Percentiles rank a stretch among this genome's conserved stretches.
These are phyloP conservation scores for Biscogniauxia marginata DNA, from an alignment of 2,329 filamentous ascomycete species.

Conservation along the genomic window DNA sequence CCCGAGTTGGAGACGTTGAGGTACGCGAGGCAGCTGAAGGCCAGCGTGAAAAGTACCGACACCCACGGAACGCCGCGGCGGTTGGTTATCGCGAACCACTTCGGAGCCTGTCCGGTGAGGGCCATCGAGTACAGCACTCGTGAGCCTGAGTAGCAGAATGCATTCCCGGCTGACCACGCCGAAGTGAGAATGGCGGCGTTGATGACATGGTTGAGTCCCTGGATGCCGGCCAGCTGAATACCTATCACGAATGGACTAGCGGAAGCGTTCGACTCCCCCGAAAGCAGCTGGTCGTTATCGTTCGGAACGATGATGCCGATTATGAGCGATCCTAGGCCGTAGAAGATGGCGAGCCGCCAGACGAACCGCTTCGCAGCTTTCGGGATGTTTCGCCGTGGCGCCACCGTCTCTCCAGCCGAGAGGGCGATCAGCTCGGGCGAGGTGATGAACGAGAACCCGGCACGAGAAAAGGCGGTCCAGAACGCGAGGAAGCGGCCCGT, in stretches of 20 bases:
- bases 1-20: conserved; percentile 65
- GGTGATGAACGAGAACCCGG: conserved; percentile 61
- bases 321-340: conserved; percentile 60
- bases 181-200: conserved; percentile 68
- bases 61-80: conserved; percentile 60
- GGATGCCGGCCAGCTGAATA: conserved; percentile 65
- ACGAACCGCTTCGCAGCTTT: conserved; percentile 62
- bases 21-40: conserved; percentile 66
- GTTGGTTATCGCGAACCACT: conserved; percentile 58
- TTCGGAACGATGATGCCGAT: conserved; percentile 64
- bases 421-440: conserved; percentile 63
- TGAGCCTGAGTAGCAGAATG: conserved; percentile 64
- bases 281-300: conserved; percentile 60
- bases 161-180: conserved; percentile 61
- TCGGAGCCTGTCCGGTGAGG: conserved; percentile 64
- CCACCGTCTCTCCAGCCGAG: conserved; percentile 63
- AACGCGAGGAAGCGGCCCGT: conserved; percentile 58
- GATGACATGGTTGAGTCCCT: conserved; percentile 62
- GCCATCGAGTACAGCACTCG: conserved; percentile 70
- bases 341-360: conserved; percentile 62
- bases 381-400: conserved; percentile 64
- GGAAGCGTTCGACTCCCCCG: conserved; percentile 55
- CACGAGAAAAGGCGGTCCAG: conserved; percentile 56
- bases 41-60: conserved; percentile 53
- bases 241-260: conserved; percentile 66